Conservation (phyloP, 257 asterid genomes). For the Solanum gandarillasii region DNA sequence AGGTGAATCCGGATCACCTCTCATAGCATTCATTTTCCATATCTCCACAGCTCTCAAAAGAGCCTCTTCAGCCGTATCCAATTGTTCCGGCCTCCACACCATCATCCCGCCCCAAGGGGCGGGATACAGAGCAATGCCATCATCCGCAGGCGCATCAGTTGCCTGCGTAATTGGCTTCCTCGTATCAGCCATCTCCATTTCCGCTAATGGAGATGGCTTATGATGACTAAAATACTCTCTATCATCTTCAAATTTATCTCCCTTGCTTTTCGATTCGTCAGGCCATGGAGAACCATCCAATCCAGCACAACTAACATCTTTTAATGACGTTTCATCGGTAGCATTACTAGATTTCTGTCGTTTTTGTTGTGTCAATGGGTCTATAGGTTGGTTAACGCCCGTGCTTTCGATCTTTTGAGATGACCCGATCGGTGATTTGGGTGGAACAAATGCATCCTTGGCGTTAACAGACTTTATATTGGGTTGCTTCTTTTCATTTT, state of each 20-base stretch:
- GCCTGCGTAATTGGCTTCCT: conserved; percentile 56
- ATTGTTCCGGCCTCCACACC: conserved; percentile 68
- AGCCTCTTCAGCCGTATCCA: conserved; percentile 71
- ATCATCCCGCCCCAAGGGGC: conserved; percentile 13
- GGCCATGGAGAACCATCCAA: conserved; percentile 60
- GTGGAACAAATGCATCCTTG: conserved; percentile 21
- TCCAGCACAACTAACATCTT: conserved; percentile 31
- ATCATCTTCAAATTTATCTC: conserved; percentile 24
- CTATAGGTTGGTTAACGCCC: conserved; percentile 30
- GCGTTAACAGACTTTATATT: conserved; percentile 6
- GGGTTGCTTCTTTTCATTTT: conserved; percentile 3
- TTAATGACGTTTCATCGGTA: neutral
- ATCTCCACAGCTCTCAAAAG: conserved; percentile 52
- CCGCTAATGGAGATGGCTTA: conserved; percentile 70
- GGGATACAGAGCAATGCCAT: neutral
- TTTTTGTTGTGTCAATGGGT: conserved; percentile 43
- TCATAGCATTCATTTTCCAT: conserved; percentile 32
- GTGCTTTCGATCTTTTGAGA: conserved; percentile 27
- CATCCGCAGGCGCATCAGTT: conserved; percentile 31
- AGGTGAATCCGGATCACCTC: conserved; percentile 88
- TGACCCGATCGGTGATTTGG: conserved; percentile 26
- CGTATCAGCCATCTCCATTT: conserved; percentile 48
- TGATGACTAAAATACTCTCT: conserved; percentile 44
- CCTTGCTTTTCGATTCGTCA: conserved; percentile 15
- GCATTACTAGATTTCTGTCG: conserved; percentile 10